Base-by-base conservation (phyloP, 139 green algal genomes). In the Eudorina sp. region DNA sequence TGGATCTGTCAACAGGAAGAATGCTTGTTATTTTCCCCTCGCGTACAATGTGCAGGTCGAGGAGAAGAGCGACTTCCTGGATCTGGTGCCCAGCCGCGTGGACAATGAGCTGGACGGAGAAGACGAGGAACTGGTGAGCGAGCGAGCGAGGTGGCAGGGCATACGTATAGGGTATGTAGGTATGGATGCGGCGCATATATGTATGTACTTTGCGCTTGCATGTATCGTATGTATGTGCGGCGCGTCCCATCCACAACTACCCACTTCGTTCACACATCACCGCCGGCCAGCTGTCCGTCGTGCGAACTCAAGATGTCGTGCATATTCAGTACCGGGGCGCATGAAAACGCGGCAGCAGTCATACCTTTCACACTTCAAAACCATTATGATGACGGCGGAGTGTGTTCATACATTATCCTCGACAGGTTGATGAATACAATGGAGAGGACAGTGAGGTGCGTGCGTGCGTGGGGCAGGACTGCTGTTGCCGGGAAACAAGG, bases 361-460 rank as follows among this genome's bases (percentile, higher is more conserved):
- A 34, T 25, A 7, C 27, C 23, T 25, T 34, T 66, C 8, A 25
- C 5, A 34, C 29, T 66, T 66, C 55, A 66, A 7, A 66, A 23
- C 5, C 55, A 4, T 23, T 25, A 23, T 66, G 55, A 23, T 66
- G 55, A 11, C 29, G 55, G 29, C 55, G 23, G 23, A 66, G 23
- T 11, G 55, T 25, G 23, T 66, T 66, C 29, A 23, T 5, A 3
- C 55, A 4, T 25, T 25, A 3, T 3, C 55, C n/a, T 18, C 25
- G 34, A 41, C 70, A 79, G 70, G 43, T 45, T 11, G 73, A 81
- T 25, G 89, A 88, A 4, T 74, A 83, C 38, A 36, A 88, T 3
- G 84, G 66, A 7, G 84, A 88, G 64, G 89, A 90, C 66, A 76
- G 48, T 40, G 89, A 92, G 84, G 89, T 75, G n/a, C n/a, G n/a